phyloP scores from a whole-genome alignment of 2,329 filamentous ascomycete species.

The Huntiella decipiens region DNA sequence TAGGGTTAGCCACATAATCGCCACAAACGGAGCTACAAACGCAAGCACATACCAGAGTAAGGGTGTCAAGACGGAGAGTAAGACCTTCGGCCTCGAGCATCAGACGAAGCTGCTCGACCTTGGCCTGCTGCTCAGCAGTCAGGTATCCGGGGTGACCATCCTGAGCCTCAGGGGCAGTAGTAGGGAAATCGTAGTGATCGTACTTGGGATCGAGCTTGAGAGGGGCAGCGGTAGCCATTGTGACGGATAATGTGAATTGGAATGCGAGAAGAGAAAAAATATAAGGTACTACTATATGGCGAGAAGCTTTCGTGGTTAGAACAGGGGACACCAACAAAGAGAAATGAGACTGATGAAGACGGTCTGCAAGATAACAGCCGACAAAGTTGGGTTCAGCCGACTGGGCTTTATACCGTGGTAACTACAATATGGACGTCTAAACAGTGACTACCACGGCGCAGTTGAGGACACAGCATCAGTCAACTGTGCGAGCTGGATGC shows the following conservation, averaged over 20 bases:
- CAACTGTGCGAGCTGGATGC: too few species aligned
- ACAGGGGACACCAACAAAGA: too few species aligned
- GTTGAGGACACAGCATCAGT: too few species aligned
- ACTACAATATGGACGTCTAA: too few species aligned
- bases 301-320: too few species aligned
- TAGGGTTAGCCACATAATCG: conserved; percentile 1
- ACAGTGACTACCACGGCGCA: too few species aligned
- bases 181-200: conserved; percentile 89
- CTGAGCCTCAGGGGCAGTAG: conserved; percentile 47
- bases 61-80: conserved; percentile 70
- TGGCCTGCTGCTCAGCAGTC: conserved; percentile 69
- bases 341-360: too few species aligned
- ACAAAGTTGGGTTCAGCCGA: too few species aligned
- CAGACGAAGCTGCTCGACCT: conserved; percentile 67
- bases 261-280: background rate
- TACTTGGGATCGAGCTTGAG: conserved; percentile 68
- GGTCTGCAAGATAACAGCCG: too few species aligned
- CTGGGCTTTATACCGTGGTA: too few species aligned
- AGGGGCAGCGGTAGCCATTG: conserved; percentile 11
- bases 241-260: background rate
- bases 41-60: conserved; percentile 53
- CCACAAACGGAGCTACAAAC: background rate
- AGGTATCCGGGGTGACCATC: conserved; percentile 77
- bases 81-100: conserved; percentile 70
- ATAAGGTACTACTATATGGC: too few species aligned